phyloP scores from a whole-genome alignment of 2,329 filamentous ascomycete species.

The Hymenoscyphus scutula region DNA sequence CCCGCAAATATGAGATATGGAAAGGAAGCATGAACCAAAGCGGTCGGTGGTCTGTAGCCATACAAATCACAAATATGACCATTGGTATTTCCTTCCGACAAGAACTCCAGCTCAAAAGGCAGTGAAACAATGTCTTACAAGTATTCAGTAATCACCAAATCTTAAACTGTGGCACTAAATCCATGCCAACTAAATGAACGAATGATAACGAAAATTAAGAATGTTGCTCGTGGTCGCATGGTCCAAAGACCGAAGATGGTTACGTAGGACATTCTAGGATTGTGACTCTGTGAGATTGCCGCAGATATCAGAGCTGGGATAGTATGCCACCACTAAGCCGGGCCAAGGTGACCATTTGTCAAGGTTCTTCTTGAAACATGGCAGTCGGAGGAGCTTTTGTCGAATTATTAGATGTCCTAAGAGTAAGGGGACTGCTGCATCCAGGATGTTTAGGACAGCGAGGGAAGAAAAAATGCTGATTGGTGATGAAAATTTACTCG shows the following conservation, averaged over 20 bases:
- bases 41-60: neutral
- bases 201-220: neutral
- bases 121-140: neutral
- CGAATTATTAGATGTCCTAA: neutral
- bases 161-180: neutral
- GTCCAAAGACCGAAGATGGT: neutral
- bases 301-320: neutral
- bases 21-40: neutral
- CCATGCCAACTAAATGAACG: neutral
- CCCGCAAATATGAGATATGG: neutral
- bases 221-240: conserved; percentile 3
- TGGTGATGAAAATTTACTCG: neutral
- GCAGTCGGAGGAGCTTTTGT: neutral
- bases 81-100: no score
- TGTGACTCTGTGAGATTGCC: neutral
- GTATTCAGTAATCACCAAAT: neutral
- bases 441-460: neutral
- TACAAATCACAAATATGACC: neutral
- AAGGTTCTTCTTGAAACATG: neutral
- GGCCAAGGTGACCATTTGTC: neutral
- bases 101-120: neutral
- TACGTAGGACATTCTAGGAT: neutral
- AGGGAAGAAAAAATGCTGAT: neutral
- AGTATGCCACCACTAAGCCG: neutral
- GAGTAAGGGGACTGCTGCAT: neutral